These are phyloP conservation scores for Vitis riparia DNA, from an alignment of 164 flowering plant species.

Conservation along the genomic window DNA sequence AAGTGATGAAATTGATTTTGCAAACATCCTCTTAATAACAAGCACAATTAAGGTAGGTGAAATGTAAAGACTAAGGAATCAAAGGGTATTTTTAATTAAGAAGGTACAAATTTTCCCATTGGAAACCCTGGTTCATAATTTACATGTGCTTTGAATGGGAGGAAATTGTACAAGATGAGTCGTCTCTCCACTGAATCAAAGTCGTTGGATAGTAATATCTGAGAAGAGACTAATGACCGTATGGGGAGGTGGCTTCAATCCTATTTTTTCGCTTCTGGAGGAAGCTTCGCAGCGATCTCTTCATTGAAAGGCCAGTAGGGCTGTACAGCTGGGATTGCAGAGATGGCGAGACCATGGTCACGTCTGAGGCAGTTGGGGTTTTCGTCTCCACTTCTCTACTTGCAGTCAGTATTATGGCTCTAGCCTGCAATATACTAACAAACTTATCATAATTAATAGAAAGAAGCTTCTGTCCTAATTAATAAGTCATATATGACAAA, in stretches of 20 bases:
- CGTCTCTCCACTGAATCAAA: too few species aligned
- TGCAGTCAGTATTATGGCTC: conserved; percentile 34
- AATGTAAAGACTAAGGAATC: too few species aligned
- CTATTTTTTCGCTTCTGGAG: conserved; percentile 42
- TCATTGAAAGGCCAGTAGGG: conserved; percentile 31
- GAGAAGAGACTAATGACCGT: conserved; percentile 4
- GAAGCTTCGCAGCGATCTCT: conserved; percentile 42
- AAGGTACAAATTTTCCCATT: too few species aligned
- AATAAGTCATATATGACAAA: too few species aligned
- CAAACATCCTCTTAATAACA: too few species aligned
- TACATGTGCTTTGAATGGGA: too few species aligned
- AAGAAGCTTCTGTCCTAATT: too few species aligned
- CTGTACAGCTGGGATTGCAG: conserved; percentile 4
- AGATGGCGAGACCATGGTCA: not conserved
- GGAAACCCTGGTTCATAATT: too few species aligned
- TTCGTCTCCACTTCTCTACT: conserved; percentile 25
- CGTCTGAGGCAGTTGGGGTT: not conserved
- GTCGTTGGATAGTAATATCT: not conserved
- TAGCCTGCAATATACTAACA: conserved; percentile 29
- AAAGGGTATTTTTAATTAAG: too few species aligned
- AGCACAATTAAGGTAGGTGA: too few species aligned
- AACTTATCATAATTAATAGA: not conserved
- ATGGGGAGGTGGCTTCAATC: conserved; percentile 28
- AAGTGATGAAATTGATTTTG: too few species aligned
- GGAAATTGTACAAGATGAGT: too few species aligned